Base-by-base conservation (phyloP, 257 asterid species). In the Scutellaria galericulata region DNA sequence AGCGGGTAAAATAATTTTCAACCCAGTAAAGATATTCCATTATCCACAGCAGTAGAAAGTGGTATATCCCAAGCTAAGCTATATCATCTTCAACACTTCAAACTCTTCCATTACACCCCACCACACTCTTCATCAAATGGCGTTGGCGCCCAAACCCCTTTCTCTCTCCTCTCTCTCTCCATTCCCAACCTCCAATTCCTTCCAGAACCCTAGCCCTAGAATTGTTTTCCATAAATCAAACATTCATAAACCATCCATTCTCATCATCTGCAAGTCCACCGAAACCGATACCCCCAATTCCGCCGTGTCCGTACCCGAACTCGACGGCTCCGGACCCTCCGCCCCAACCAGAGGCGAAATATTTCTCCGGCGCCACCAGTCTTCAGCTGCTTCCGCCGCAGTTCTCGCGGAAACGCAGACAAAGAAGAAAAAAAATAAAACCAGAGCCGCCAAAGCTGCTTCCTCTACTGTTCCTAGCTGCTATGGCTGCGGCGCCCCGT, bases 401-500 rank as follows among this genome's bases (percentile, higher is more conserved):
- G 80, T 83, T 42, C 72, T 81, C 7, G 51, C 81, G 0, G 78
- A 64, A 42, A 66, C 77, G 12, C 70, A 75, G 75, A 83, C 77
- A 72, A 83, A 82, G 55, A 77, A 56, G 64, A 83, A 82, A 66
- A 83, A 75, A 72, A 81, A 81, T 59, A 80, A 82, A 75, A 87
- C 72, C 10, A 89, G 80, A 61, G 79, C 79, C 24, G 74, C 72
- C 71, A 88, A 86, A 72, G 60, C 80, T 48, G 69, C 87, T 47
- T 67, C 85, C 7, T 11, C 66, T 52, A 51, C 61, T 41, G 80
- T 77, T 53, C 80, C 85, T 13, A 69, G 87, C 75, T 93, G 98
- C 72, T 93, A 93, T 35, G 98, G 97, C 46, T 93, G 98, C 68
- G 98, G 98, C 76, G 96, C 98, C 48, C 94, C 91, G 4, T 80